phyloP scores from a whole-genome alignment of 768 basidiomycete genomes.

The Lactarius vividus region DNA sequence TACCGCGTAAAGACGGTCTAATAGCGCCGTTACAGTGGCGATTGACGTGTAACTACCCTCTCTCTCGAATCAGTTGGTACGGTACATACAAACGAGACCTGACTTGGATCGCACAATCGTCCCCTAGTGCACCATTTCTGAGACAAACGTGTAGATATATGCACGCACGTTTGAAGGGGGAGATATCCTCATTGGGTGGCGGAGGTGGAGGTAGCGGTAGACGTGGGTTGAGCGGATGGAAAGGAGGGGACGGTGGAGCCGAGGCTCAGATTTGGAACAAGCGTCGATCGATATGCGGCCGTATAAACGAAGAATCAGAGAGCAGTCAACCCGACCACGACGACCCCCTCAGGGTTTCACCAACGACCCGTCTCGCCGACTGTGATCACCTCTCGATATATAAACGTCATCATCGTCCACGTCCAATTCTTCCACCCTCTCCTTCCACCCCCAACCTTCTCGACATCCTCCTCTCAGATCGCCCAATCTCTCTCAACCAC shows the following conservation, averaged over 20 bases:
- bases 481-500: constrained; percentile 25
- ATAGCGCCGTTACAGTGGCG: constrained; percentile 5
- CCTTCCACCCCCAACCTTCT: constrained; percentile 26
- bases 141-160: constrained; percentile 1
- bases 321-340: constrained; percentile 10
- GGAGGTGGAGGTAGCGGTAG: not conserved
- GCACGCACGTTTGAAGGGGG: constrained; percentile 22
- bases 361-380: constrained; percentile 12
- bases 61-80: constrained; percentile 8
- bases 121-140: not conserved
- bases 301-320: constrained; percentile 26
- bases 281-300: constrained; percentile 25
- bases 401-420: constrained; percentile 29
- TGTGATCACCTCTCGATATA: constrained; percentile 23
- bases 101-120: not conserved
- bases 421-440: constrained; percentile 16
- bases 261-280: constrained; percentile 20
- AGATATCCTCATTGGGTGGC: constrained; percentile 1
- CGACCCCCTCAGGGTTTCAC: constrained; percentile 5
- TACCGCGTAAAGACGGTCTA: constrained; percentile 3
- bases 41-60: constrained; percentile 4
- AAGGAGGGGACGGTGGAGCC: not conserved
- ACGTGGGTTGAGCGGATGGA: constrained; percentile 14
- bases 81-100: constrained; percentile 12
- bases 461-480: constrained; percentile 25